Evolutionary conservation across 768 basidiomycete genomes (phyloP), one percentile per base, ranked within the genome.

Genomic region (Tephrocybe sp.): DNA sequence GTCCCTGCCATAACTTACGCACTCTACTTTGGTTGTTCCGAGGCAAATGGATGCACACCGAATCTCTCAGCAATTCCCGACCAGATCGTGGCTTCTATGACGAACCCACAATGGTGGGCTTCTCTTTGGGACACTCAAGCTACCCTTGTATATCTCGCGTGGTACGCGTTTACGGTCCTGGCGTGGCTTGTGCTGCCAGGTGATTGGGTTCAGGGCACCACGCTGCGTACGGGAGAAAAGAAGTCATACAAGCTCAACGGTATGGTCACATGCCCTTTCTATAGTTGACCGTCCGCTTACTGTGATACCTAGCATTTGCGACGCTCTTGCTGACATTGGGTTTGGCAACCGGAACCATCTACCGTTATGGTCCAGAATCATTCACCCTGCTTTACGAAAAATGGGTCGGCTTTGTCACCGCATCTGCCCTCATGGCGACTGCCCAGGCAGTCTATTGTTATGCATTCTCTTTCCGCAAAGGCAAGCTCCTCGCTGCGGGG

Each of bases 201-300:
- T 4, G 86, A 90, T 51, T 74, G 75, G 71, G 74, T 92, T 5
- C 73, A 87, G 39, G 92, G 92, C 19, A 79, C 73, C 21, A 71
- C 74, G 7, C 66, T 96, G 58, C 78, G 97, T 38, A 85, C 83
- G 34, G 95, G 95, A 0, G 75, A 73, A 46, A 85, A 77, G 61
- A 86, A 89, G 64, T 69, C 77, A 52, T 99, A 99, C 77, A 98
- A 91, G 72, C 92, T 97, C 52, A 98, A 99, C 71, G 95, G 95
- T 94, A 62, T 58, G 78, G n/a, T 30, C 25, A 21, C 40, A 35
- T 43, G 16, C 39, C 19, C 11, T 43, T 40, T 9, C 15, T 19
- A 39, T 45, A n/a, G n/a, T 28, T 47, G 25, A 22, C 36, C 9
- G 24, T 49, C 32, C 36, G 30, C 26, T 53, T 12, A 45, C 42